Evolutionary conservation across 495 filamentous ascomycete genomes (phyloP).

Genomic region (Penicillium coprophilum): DNA sequence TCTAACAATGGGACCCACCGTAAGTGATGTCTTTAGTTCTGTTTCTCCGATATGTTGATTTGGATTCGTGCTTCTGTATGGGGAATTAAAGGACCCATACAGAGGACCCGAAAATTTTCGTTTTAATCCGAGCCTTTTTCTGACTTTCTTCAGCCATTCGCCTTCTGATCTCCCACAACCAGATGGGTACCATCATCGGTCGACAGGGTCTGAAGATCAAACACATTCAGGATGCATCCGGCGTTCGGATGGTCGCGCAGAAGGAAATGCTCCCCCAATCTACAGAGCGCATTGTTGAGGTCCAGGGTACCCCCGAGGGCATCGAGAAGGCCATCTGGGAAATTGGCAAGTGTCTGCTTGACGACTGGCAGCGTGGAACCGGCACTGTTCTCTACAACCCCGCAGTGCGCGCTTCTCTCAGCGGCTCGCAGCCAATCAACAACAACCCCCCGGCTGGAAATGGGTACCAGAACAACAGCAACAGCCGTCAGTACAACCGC

Average conservation of each 20-base stretch:
- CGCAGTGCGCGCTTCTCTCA: constrained; percentile 74
- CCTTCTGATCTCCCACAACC: constrained; percentile 97
- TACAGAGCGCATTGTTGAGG: constrained; percentile 97
- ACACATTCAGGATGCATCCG: constrained; percentile 95
- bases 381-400: constrained; percentile 98
- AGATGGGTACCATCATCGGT: constrained; percentile 99
- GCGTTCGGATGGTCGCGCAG: constrained; percentile 97
- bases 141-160: constrained; percentile 74
- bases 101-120: not conserved
- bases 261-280: constrained; percentile 99
- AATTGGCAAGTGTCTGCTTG: constrained; percentile 96
- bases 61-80: not conserved
- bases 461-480: constrained; percentile 46
- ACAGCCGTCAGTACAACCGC: constrained; percentile 75
- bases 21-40: constrained; percentile 54
- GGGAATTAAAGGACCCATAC: not conserved
- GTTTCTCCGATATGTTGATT: not conserved
- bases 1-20: constrained; percentile 87
- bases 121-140: constrained; percentile 11
- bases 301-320: constrained; percentile 88
- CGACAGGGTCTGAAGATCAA: constrained; percentile 97
- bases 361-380: constrained; percentile 94
- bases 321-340: constrained; percentile 97
- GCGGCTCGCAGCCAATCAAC: constrained; percentile 43
- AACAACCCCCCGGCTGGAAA: constrained; percentile 38